Conservation (phyloP, 176 grass and related monocot species). For the Carex myosuroides region DNA sequence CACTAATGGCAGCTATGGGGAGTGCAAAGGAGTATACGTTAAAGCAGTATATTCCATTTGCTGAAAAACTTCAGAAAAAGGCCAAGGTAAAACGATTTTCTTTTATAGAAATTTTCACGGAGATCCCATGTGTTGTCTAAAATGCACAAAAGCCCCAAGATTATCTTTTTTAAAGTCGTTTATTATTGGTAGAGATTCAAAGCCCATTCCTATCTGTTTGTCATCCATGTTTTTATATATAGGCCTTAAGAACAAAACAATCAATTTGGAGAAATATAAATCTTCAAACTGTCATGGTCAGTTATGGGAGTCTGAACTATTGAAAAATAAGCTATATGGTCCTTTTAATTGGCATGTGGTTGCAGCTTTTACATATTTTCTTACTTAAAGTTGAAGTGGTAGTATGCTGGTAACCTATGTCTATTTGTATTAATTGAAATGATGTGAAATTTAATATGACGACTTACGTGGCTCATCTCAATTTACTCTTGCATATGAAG, state of each 20-base stretch:
- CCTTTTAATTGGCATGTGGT: no score
- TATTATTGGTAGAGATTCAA: neutral
- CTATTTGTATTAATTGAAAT: no score
- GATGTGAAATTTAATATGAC: no score
- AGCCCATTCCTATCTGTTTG: neutral
- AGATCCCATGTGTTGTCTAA: neutral
- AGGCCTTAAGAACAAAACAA: neutral
- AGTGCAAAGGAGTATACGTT: constrained; percentile 84
- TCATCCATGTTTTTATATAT: neutral
- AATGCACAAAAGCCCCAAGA: neutral
- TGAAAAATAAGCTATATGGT: no score
- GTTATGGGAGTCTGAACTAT: no score
- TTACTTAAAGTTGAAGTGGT: no score
- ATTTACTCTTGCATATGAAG: no score
- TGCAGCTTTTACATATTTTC: no score
- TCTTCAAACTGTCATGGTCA: neutral
- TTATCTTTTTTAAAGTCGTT: neutral
- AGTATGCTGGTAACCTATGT: no score
- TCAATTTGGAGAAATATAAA: neutral
- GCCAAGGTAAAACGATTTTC: constrained; percentile 37
- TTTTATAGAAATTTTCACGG: neutral
- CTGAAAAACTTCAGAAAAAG: constrained; percentile 73
- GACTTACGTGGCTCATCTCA: no score
- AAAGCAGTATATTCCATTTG: constrained; percentile 75
- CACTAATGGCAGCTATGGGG: constrained; percentile 62